phyloP scores from a whole-genome alignment of 1,284 basidiomycete genomes.

The Ganoderma boninense region DNA sequence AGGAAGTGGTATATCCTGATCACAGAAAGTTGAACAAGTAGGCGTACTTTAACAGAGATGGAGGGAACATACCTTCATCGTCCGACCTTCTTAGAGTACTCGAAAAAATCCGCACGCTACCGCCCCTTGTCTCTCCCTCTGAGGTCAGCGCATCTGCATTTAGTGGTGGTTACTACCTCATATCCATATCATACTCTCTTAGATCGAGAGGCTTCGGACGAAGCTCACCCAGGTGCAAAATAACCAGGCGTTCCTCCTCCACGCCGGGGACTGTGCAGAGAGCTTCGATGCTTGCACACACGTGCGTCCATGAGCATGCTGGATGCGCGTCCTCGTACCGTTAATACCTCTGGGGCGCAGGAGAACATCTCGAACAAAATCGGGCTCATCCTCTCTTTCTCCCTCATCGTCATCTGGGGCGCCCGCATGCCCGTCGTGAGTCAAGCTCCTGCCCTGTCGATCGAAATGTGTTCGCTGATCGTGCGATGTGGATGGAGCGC shows the following conservation, averaged over 20 bases:
- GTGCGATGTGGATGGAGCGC: not conserved
- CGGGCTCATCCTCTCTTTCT: constrained; percentile 94
- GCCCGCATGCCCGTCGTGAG: constrained; percentile 87
- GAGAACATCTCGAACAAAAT: constrained; percentile 95
- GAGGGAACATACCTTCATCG: not conserved
- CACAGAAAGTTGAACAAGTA: constrained; percentile 55
- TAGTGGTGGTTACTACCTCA: not conserved
- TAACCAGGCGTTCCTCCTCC: constrained; percentile 93
- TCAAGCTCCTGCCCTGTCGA: constrained; percentile 18
- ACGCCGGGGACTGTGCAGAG: constrained; percentile 98
- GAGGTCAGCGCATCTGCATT: constrained; percentile 65
- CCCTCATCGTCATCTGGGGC: constrained; percentile 94
- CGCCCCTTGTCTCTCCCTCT: constrained; percentile 88
- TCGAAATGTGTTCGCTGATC: not conserved
- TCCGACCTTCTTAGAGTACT: constrained; percentile 62
- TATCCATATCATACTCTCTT: not conserved
- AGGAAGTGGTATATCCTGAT: constrained; percentile 67
- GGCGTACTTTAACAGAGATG: constrained; percentile 15
- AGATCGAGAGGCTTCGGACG: constrained; percentile 89
- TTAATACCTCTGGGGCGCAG: constrained; percentile 45
- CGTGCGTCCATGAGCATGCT: constrained; percentile 51
- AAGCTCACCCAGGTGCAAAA: constrained; percentile 84
- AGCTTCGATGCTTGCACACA: constrained; percentile 92
- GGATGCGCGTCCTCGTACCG: not conserved
- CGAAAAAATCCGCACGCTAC: constrained; percentile 77